phyloP scores from a whole-genome alignment of 108 stramenopile species.

The Cyclotella cryptica region DNA sequence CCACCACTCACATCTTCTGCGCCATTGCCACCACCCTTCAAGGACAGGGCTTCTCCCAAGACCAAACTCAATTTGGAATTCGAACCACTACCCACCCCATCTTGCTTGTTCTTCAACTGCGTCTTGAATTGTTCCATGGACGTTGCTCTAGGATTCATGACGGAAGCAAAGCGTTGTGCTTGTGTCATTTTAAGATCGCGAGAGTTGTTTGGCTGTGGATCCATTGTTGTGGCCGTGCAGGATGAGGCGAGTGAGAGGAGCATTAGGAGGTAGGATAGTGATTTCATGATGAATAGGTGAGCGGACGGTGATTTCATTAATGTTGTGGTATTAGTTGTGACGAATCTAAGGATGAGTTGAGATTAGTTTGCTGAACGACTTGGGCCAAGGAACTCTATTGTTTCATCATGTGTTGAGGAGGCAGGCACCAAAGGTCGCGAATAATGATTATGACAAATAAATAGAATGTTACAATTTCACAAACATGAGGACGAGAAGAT shows the following conservation, averaged over 20 bases:
- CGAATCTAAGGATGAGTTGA: no score
- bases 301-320: no score
- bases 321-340: no score
- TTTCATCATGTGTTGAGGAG: no score
- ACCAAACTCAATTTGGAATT: background rate
- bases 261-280: background rate
- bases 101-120: background rate
- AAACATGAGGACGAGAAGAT: no score
- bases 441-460: no score
- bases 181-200: background rate
- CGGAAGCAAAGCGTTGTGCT: conserved; percentile 4
- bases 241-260: background rate
- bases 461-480: no score
- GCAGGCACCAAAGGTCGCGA: no score
- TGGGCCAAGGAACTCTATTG: no score
- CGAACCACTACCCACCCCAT: background rate
- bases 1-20: background rate
- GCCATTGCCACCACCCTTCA: background rate
- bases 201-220: background rate
- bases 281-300: background rate
- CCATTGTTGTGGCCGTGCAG: background rate
- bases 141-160: background rate
- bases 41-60: background rate
- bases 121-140: background rate
- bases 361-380: no score